These are phyloP conservation scores for Wickerhamiella spandovensis DNA, from an alignment of 805 yeast genomes.

Conservation along the genomic window DNA sequence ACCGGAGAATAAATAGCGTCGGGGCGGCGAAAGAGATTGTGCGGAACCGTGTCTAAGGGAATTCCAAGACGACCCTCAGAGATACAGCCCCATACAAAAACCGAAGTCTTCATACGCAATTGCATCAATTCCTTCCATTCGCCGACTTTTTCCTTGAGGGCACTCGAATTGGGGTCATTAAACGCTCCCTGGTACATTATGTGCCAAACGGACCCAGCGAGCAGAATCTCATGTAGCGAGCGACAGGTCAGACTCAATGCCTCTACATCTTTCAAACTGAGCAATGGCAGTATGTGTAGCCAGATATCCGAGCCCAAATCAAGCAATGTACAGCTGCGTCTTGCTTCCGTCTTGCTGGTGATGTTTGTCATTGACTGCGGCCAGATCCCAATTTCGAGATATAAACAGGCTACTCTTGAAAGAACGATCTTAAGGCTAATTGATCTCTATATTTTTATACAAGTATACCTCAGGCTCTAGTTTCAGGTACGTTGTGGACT, in stretches of 20 bases:
- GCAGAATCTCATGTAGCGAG: neutral
- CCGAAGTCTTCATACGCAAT: neutral
- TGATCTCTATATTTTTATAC: too few species aligned
- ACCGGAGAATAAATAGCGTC: neutral
- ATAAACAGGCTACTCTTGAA: too few species aligned
- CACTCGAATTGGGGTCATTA: neutral
- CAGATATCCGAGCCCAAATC: slow-evolving; percentile 1
- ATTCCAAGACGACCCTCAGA: neutral
- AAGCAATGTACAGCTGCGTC: neutral
- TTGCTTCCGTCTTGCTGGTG: neutral
- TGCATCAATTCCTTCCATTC: neutral
- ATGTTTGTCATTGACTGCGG: neutral
- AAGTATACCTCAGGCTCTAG: too few species aligned
- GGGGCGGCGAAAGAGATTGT: neutral
- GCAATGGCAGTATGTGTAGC: neutral
- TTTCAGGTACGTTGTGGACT: too few species aligned
- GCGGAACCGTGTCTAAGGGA: neutral
- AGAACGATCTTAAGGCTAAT: too few species aligned
- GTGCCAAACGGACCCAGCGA: neutral
- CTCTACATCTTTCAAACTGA: neutral
- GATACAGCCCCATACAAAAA: neutral
- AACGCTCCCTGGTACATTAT: neutral
- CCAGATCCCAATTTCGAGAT: too few species aligned
- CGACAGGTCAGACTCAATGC: neutral
- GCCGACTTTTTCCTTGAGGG: neutral